phyloP scores from a whole-genome alignment of 2,329 filamentous ascomycete species.

The Aureobasidium sp. region DNA sequence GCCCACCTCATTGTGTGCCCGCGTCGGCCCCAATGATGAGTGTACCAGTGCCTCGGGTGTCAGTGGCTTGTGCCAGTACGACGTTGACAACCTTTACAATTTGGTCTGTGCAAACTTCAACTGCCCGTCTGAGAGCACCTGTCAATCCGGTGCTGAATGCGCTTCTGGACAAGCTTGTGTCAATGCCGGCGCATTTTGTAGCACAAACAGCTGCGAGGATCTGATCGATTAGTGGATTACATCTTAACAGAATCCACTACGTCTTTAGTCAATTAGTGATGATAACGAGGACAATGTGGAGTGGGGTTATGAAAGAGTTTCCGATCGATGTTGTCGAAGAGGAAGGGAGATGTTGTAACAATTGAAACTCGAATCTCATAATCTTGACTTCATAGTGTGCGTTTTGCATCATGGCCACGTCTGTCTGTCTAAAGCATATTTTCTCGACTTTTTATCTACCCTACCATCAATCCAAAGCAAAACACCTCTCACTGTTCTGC shows the following conservation, averaged over 20 bases:
- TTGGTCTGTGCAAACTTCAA: not conserved
- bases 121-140: not conserved
- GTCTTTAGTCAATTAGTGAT: too few species aligned
- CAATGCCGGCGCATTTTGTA: not conserved
- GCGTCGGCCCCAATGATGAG: not conserved
- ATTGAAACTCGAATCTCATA: too few species aligned
- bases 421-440: too few species aligned
- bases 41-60: not conserved
- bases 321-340: too few species aligned
- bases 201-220: not conserved
- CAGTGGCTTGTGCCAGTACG: not conserved
- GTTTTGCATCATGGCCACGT: too few species aligned
- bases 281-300: too few species aligned
- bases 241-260: too few species aligned
- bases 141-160: not conserved
- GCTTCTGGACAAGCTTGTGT: not conserved
- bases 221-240: too few species aligned
- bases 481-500: constrained; percentile 64
- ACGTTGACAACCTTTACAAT: not conserved
- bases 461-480: constrained; percentile 33
- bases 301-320: too few species aligned
- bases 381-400: too few species aligned
- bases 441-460: too few species aligned
- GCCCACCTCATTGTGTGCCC: not conserved
- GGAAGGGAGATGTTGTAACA: too few species aligned